Conservation (phyloP, 2,329 filamentous ascomycete species). For the Epichloe scottii region DNA sequence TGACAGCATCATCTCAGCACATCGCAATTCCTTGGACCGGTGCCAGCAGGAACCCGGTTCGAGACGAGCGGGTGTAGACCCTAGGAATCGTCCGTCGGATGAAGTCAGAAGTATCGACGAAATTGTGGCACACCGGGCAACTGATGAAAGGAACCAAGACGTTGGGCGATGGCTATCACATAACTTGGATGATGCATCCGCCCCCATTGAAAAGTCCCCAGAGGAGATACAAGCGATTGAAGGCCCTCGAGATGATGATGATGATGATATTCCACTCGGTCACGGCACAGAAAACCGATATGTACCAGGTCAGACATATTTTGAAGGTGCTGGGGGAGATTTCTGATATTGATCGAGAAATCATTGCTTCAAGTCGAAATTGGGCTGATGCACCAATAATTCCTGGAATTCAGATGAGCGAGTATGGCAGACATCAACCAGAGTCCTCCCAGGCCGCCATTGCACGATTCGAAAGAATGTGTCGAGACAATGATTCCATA, state of each 20-base stretch:
- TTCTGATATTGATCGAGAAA: constrained; percentile 33
- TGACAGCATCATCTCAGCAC: constrained; percentile 8
- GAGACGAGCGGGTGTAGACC: constrained; percentile 35
- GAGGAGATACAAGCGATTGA: constrained; percentile 14
- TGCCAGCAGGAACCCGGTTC: constrained; percentile 28
- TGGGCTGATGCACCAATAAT: constrained; percentile 38
- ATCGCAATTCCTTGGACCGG: constrained; percentile 27
- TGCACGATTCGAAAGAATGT: constrained; percentile 36
- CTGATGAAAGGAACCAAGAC: constrained; percentile 33
- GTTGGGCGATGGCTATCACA: constrained; percentile 39
- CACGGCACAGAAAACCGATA: constrained; percentile 37
- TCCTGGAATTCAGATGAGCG: constrained; percentile 28
- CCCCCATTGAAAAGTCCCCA: constrained; percentile 14
- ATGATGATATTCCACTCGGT: constrained; percentile 32
- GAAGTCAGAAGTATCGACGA: constrained; percentile 40
- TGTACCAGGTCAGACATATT: constrained; percentile 38
- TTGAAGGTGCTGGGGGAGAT: constrained; percentile 29
- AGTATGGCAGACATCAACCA: constrained; percentile 29
- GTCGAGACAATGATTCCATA: constrained; percentile 43
- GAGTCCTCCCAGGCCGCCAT: constrained; percentile 42
- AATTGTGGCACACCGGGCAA: constrained; percentile 26
- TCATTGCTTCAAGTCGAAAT: constrained; percentile 34
- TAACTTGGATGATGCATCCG: constrained; percentile 17
- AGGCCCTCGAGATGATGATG: constrained; percentile 17
- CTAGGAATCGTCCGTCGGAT: constrained; percentile 27